Evolutionary conservation across 73 alveolate genomes (phyloP).

Genomic region (Symbiodinium natans): DNA sequence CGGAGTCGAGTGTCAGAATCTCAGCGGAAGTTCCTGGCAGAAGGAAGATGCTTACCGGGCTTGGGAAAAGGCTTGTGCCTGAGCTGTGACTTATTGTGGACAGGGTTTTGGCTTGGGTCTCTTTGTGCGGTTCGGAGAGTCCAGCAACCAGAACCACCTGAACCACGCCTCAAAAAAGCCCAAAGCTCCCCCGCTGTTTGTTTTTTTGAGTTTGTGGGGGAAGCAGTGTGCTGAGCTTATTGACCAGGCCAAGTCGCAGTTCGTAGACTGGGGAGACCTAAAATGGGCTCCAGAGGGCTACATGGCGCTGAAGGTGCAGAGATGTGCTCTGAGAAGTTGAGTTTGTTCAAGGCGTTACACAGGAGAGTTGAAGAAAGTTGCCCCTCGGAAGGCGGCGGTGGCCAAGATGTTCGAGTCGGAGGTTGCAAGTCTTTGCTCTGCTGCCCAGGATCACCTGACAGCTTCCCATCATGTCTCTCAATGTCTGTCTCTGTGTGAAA

Average conservation of each 20-base stretch:
- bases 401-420: constrained; percentile 16
- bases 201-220: no score
- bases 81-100: neutral
- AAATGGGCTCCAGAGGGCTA: constrained; percentile 3
- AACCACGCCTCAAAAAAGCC: no score
- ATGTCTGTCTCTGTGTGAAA: no score
- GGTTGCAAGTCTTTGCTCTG: neutral
- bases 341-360: neutral
- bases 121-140: no score
- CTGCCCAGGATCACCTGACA: neutral
- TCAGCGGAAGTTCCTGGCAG: neutral
- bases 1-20: neutral
- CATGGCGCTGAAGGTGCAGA: neutral
- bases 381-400: neutral
- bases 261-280: constrained; percentile 23
- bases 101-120: no score
- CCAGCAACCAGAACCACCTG: no score
- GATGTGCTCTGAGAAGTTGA: neutral
- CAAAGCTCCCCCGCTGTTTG: no score
- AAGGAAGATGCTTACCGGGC: no score
- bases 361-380: neutral
- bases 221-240: neutral
- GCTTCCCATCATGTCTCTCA: no score
- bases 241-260: constrained; percentile 10
- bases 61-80: neutral